Base-by-base conservation (phyloP, 106 monocot species). In the Ottelia alismoides region DNA sequence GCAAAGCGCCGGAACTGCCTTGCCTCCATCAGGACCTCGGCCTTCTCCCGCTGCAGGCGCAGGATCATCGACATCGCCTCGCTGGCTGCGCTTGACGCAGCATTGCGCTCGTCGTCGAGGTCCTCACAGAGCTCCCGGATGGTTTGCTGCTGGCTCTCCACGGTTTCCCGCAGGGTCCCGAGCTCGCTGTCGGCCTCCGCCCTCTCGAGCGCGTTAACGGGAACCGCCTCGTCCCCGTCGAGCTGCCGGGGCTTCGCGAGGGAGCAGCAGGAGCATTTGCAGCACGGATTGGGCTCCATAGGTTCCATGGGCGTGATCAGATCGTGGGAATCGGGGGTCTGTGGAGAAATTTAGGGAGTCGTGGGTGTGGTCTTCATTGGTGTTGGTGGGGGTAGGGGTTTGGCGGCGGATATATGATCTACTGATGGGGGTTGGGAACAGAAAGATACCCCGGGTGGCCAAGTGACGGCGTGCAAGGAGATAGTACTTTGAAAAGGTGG, bases 61-160 rank as follows among this genome's bases (percentile, higher is more conserved):
- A 72, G 60, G 53, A 80, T 80, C 80, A 80, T 80, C 31, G 72
- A 67, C 80, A 75, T 80, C 6, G 75, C 71, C 63, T 80, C 80
- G 59, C 50, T 71, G 11, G 80, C 64, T 11, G 75, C 65, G 2
- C 71, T 48, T 1, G 75, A 53, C 20, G 80, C 50, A 16, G 75
- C 75, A 43, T 48, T 55, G 45, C 75, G 9, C 71, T 80, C 80
- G 31, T 75, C 75, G 2, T 80, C 75, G 27, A 80, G 68, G 71
- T 80, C 80, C 18, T 12, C 48, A 45, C 27, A 71, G 17, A 80
- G 56, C 21, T 64, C 68, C 22, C 61, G 57, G 1, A 75, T 63
- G 35, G 71, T 51, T 49, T 58, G 51, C 67, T 72, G 71, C 25
- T 71, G 71, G 28, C 53, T 49, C 27, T 57, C 56, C 53, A 74